A percentile compares a stretch with the other conserved stretches of the same genome.
Conservation (phyloP, 495 filamentous ascomycete genomes). For the Entonaema liquescens region DNA sequence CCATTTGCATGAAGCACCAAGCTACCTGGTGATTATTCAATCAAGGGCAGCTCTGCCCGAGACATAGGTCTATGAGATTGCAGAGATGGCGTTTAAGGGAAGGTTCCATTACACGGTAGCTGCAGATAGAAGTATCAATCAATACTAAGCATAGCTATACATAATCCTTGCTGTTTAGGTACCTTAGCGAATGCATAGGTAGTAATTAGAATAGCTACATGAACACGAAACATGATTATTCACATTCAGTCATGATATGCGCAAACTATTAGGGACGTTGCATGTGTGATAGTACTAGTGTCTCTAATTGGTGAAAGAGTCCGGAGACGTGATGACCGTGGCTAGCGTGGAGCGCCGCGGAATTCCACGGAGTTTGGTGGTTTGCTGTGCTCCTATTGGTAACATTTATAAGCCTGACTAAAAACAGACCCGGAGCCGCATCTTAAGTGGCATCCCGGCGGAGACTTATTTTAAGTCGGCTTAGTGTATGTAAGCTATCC, state of each 20-base stretch:
- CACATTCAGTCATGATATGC: not conserved
- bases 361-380: conserved; percentile 1
- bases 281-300: not conserved
- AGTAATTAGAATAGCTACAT: not conserved
- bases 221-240: not conserved
- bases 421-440: not conserved
- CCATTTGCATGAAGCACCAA: not conserved
- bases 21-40: not conserved
- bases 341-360: conserved; percentile 6
- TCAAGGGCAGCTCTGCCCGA: not conserved
- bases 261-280: not conserved
- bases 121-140: conserved; percentile 3
- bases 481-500: not conserved
- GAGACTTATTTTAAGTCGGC: not conserved
- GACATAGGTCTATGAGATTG: not conserved
- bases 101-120: not conserved
- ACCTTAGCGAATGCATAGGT: not conserved
- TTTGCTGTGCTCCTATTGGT: not conserved
- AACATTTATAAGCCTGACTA: not conserved
- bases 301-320: not conserved
- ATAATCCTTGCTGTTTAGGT: not conserved
- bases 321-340: conserved; percentile 7
- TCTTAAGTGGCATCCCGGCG: not conserved
- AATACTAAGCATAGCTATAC: not conserved
- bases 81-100: conserved; percentile 3